phyloP scores from a whole-genome alignment of 1,284 basidiomycete genomes.

The Mrakiaceae sp. region DNA sequence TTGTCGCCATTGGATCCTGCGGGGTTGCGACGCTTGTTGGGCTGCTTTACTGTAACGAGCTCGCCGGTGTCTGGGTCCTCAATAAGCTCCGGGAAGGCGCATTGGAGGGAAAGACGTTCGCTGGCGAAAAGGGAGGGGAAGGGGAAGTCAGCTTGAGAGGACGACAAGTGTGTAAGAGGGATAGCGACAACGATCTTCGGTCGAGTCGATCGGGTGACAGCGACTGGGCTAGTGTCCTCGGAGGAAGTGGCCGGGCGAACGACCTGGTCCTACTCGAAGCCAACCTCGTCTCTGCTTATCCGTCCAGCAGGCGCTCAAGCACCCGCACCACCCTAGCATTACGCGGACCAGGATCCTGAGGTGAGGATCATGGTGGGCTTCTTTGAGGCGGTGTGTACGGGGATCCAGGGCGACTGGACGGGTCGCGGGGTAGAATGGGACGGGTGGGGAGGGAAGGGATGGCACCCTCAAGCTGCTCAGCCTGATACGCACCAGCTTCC shows the following conservation, averaged over 20 bases:
- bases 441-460: background rate
- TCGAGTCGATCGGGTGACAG: background rate
- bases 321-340: too few relatives aligned
- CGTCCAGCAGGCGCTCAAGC: too few relatives aligned
- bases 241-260: too few relatives aligned
- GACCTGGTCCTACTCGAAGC: too few relatives aligned
- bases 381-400: too few relatives aligned
- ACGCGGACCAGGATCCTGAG: too few relatives aligned
- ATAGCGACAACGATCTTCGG: background rate
- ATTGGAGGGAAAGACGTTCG: background rate
- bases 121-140: background rate
- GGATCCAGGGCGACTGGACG: too few relatives aligned
- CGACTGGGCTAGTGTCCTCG: too few relatives aligned
- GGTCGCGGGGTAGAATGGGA: background rate
- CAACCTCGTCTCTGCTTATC: too few relatives aligned
- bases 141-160: background rate
- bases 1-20: background rate
- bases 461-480: background rate
- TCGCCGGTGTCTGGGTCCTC: background rate
- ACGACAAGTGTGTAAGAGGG: background rate
- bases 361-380: too few relatives aligned
- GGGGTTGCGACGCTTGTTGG: constrained; percentile 14
- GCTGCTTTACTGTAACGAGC: constrained; percentile 15
- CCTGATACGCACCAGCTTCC: background rate
- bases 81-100: constrained; percentile 11